Evolutionary conservation across 139 green algal species (phyloP).

Genomic region (Tetratostichococcus sp.): DNA sequence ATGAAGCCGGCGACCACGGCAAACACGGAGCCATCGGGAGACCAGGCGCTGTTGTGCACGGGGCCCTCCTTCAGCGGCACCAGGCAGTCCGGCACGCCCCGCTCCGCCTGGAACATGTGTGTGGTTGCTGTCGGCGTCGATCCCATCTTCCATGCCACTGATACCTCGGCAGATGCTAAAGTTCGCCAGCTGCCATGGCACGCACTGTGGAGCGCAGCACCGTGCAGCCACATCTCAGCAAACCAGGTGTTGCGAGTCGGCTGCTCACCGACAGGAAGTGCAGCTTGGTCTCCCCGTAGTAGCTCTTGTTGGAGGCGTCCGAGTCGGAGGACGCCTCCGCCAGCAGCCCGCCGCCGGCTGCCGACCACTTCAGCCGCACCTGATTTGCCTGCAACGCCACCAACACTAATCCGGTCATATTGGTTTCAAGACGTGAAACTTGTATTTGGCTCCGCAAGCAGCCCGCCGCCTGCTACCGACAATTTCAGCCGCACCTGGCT

Average conservation of each 20-base stretch:
- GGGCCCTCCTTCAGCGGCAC: constrained; percentile 84
- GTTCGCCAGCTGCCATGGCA: too few species aligned
- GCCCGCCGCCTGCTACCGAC: too few species aligned
- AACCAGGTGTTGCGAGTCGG: too few species aligned
- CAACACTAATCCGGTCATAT: neutral
- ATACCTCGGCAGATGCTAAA: too few species aligned
- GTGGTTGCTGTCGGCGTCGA: too few species aligned
- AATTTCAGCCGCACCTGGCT: too few species aligned
- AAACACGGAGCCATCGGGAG: constrained; percentile 79
- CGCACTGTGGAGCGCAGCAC: too few species aligned
- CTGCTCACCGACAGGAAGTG: constrained; percentile 72
- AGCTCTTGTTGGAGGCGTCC: constrained; percentile 88
- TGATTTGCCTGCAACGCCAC: constrained; percentile 20
- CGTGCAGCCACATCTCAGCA: too few species aligned
- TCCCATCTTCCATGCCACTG: too few species aligned
- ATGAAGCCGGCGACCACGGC: constrained; percentile 62
- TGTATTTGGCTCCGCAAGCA: too few species aligned
- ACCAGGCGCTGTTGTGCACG: constrained; percentile 95
- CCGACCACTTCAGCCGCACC: constrained; percentile 59
- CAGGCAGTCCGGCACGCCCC: constrained; percentile 57
- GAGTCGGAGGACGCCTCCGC: constrained; percentile 78
- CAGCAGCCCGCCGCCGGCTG: constrained; percentile 61
- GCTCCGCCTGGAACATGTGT: constrained; percentile 13
- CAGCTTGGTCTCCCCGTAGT: constrained; percentile 87
- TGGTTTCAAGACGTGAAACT: too few species aligned